Evolutionary conservation across 805 yeast genomes (phyloP), one percentile per base, ranked within the genome.

Genomic region (Teunomyces kruisii): DNA sequence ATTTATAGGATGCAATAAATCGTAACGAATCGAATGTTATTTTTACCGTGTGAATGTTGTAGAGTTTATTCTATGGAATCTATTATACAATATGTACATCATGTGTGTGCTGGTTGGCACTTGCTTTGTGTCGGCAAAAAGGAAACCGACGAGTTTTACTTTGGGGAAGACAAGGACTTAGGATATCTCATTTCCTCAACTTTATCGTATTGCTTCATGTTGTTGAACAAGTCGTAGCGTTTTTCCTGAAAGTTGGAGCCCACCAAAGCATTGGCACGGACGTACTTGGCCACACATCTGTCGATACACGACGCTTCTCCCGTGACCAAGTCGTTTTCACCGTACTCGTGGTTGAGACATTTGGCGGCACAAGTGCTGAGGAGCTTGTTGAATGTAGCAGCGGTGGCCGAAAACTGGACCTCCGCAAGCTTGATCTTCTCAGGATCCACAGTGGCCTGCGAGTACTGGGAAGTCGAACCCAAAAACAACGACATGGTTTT

Each of bases 271-370:
- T 84, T 90, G 38, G 90, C 84, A 55, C 76, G 76, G 71, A 89
- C 87, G 64, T 84, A 90, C 64, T 91, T 91, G 51, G 81, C 67
- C 36, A 87, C 92, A 68, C 98, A 91, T 48, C 97, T 72, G 62
- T 90, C 96, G 9, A 88, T 68, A 62, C 97, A 92, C 37, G 80
- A 76, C 47, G 74, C 66, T 61, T 91, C 97, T 30, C 96, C 97
- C 57, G 90, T 89, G 51, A 80, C 82, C 44, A 91, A 70, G 19
- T 92, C 97, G 8, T 79, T 75, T 56, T 92, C 98, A 12, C 88
- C 88, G 65, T 86, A 91, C 51, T 84, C 87, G n/a, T 74, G 79
- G n/a, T 86, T 84, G 32, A 94, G 76, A 65, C 99, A 94, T 64
- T 94, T 94, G 46, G 64, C 56, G 15, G 76, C 72, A 63, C 98